These are phyloP conservation scores for Aspergillus sp. DNA, from an alignment of 2,329 filamentous ascomycete genomes.

Conservation along the genomic window DNA sequence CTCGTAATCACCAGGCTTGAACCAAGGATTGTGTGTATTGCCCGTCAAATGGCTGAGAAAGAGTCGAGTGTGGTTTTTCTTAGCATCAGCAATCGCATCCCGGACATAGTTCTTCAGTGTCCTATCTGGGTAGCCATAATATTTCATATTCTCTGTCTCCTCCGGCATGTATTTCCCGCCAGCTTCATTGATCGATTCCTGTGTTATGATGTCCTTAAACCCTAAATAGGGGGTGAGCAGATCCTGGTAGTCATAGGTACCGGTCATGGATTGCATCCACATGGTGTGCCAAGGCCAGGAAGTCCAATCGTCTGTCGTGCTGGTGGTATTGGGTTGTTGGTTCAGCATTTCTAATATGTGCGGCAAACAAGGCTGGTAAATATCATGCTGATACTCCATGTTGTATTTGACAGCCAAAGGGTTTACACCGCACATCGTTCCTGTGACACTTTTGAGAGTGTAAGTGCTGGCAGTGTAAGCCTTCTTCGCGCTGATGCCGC, in stretches of 20 bases:
- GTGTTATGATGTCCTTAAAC: constrained; percentile 19
- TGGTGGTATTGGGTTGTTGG: constrained; percentile 15
- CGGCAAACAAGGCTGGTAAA: constrained; percentile 41
- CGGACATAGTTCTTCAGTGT: constrained; percentile 18
- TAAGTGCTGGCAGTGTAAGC: constrained; percentile 38
- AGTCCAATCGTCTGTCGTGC: constrained; percentile 17
- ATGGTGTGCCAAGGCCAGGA: constrained; percentile 27
- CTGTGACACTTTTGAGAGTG: constrained; percentile 38
- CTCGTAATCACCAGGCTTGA: constrained; percentile 18
- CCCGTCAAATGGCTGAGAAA: constrained; percentile 23
- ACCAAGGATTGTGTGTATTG: constrained; percentile 21
- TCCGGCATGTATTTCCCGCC: constrained; percentile 18
- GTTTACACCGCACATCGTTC: constrained; percentile 37
- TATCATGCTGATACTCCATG: constrained; percentile 33
- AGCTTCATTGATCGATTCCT: constrained; percentile 17
- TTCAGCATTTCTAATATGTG: constrained; percentile 24
- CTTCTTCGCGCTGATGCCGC: constrained; percentile 37
- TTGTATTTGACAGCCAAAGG: constrained; percentile 40
- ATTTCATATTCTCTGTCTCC: constrained; percentile 9
- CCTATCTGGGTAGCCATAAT: constrained; percentile 17
- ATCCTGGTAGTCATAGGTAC: constrained; percentile 23
- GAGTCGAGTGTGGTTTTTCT: constrained; percentile 18
- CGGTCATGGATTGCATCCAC: constrained; percentile 28
- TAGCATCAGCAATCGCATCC: constrained; percentile 18
- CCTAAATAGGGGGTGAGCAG: constrained; percentile 20